phyloP scores from a whole-genome alignment of 495 filamentous ascomycete genomes.

The Glutinoglossum americanum region DNA sequence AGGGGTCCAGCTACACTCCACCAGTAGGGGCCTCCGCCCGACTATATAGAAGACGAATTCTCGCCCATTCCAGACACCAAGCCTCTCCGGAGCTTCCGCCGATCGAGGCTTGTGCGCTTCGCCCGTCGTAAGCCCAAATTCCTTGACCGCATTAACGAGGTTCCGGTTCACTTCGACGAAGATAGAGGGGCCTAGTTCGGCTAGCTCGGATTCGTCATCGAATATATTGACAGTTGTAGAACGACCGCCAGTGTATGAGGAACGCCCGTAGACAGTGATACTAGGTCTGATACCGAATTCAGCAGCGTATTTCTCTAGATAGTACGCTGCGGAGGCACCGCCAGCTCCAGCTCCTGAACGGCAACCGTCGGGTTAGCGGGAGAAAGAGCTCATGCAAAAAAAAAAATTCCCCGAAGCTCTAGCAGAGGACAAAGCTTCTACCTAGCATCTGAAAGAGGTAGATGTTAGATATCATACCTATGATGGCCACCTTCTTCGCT shows the following conservation, averaged over 20 bases:
- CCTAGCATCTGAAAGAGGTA: neutral
- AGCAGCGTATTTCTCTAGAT: constrained; percentile 46
- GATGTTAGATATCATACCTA: neutral
- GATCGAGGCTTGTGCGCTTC: constrained; percentile 15
- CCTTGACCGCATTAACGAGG: constrained; percentile 48
- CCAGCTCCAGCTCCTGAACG: constrained; percentile 74
- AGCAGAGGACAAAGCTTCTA: neutral
- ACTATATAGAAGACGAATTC: constrained; percentile 46
- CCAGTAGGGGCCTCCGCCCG: constrained; percentile 37
- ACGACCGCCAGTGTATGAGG: constrained; percentile 61
- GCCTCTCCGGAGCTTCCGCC: constrained; percentile 20
- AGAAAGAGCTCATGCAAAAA: neutral
- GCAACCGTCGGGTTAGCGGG: neutral
- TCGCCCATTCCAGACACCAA: constrained; percentile 77
- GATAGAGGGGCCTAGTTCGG: constrained; percentile 82
- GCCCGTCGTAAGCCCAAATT: constrained; percentile 40
- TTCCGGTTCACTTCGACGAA: constrained; percentile 79
- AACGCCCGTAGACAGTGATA: constrained; percentile 78
- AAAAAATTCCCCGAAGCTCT: neutral
- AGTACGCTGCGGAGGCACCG: constrained; percentile 71
- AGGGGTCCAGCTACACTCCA: constrained; percentile 73
- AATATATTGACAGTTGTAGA: constrained; percentile 75
- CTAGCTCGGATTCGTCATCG: constrained; percentile 40
- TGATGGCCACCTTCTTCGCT: neutral
- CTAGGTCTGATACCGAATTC: constrained; percentile 32